Base-by-base conservation (phyloP, 805 yeast species). In the Komagataella pseudopastoris region DNA sequence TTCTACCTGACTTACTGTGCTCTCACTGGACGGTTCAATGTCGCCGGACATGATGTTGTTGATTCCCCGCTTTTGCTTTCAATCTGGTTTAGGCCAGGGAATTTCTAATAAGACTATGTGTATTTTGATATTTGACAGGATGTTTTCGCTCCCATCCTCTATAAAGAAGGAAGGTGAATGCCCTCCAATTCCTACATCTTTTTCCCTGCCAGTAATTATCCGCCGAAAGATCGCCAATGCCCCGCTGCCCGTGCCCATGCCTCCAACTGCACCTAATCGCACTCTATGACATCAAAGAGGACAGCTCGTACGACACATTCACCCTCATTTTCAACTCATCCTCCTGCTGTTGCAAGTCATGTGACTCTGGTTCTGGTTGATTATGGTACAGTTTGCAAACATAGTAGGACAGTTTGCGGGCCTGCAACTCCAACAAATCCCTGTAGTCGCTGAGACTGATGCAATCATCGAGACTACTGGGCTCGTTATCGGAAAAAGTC, bases 341-440 rank as follows among this genome's bases (percentile, higher is more conserved):
- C 39, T 30, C 39, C n/a, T 30, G 39, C 39, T 30, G 39, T 30
- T 30, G 39, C 39, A 30, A 30, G 39, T 30, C 39, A 30, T 30
- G 39, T 30, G 39, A 30, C 39, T 30, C 39, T 30, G 39, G 39
- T 30, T 30, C 39, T 30, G 39, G 39, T 1, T 30, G 39, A 30
- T 30, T 30, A 30, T 30, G 39, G 39, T 80, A 80, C 10, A 66
- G 54, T 53, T 62, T 61, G 18, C 69, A 71, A 1, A 70, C 70
- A 50, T 67, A 69, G 23, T 70, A 64, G 0, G 85, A 80, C 22
- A 81, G 68, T 56, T 68, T 65, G 52, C 77, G 66, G 0, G 85
- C 71, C 58, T 80, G 85, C 46, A 66, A 69, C 56, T 81, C 82
- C 48, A 74, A 58, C 1, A 78, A 62, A 51, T 76, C 81, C n/a